Evolutionary conservation across 306 rosid species (phyloP).

Genomic region (Cucumis melo): DNA sequence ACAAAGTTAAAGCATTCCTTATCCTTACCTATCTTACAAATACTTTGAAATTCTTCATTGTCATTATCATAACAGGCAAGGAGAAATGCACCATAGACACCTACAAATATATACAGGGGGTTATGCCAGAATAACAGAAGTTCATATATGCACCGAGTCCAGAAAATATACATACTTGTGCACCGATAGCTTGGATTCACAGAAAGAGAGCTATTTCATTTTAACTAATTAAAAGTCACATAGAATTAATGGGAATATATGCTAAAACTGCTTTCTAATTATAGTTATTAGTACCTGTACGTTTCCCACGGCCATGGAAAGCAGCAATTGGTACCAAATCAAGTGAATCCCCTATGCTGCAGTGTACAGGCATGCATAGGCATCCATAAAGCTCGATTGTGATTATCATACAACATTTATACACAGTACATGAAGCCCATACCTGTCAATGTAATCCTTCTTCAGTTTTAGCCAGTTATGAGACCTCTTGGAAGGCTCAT

Average conservation of each 20-base stretch:
- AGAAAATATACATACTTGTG: background rate
- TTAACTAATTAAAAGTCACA: background rate
- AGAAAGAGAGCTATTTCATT: background rate
- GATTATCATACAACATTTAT: background rate
- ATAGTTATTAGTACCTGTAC: constrained; percentile 47
- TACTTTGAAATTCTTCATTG: constrained; percentile 88
- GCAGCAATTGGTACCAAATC: constrained; percentile 98
- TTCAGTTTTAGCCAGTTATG: constrained; percentile 89
- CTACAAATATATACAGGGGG: constrained; percentile 17
- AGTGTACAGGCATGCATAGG: constrained; percentile 14
- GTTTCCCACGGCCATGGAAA: constrained; percentile 90
- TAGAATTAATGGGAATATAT: constrained; percentile 1
- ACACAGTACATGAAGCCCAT: constrained; percentile 10
- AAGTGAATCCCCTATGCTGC: constrained; percentile 87
- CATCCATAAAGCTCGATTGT: constrained; percentile 5
- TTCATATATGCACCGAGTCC: background rate
- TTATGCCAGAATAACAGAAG: background rate
- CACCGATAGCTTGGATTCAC: background rate
- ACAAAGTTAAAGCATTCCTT: background rate
- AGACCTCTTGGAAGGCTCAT: constrained; percentile 86
- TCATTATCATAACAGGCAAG: constrained; percentile 66
- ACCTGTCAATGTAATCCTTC: constrained; percentile 83
- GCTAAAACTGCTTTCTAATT: background rate
- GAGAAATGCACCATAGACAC: constrained; percentile 87
- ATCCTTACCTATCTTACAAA: constrained; percentile 75